Percentiles rank a stretch among this genome's conserved stretches.
Conservation (phyloP, 2,329 filamentous ascomycete genomes). For the Rhynchosporium agropyri region DNA sequence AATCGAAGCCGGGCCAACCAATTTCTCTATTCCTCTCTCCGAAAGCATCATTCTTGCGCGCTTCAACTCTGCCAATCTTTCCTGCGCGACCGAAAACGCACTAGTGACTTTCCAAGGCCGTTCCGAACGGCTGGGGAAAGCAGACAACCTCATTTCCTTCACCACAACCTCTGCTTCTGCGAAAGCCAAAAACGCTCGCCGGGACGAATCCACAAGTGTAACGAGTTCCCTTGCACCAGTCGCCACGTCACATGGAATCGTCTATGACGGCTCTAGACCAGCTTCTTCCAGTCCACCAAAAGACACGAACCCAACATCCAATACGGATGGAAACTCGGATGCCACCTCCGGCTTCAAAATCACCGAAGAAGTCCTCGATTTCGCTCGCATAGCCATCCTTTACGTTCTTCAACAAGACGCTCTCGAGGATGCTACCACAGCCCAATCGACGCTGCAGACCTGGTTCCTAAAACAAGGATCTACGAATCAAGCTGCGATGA, state of each 20-base stretch:
- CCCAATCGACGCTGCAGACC: conserved; percentile 56
- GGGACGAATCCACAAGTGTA: not conserved
- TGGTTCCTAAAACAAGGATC: conserved; percentile 50
- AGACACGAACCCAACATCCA: conserved; percentile 7
- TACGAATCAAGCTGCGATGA: conserved; percentile 33
- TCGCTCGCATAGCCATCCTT: conserved; percentile 63
- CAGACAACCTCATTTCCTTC: conserved; percentile 27
- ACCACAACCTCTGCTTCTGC: conserved; percentile 19
- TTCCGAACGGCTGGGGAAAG: conserved; percentile 31
- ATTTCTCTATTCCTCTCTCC: conserved; percentile 78
- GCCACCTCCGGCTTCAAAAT: conserved; percentile 48
- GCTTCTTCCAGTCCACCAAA: conserved; percentile 10
- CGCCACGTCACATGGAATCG: conserved; percentile 16
- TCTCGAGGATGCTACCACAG: conserved; percentile 53
- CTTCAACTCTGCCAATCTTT: conserved; percentile 74
- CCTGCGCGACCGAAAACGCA: conserved; percentile 83
- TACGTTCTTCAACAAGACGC: conserved; percentile 61
- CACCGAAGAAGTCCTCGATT: conserved; percentile 62
- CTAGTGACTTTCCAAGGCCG: conserved; percentile 78
- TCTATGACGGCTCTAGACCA: conserved; percentile 15
- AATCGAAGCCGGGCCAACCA: conserved; percentile 62
- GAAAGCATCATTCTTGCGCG: conserved; percentile 70
- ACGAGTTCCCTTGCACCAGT: not conserved
- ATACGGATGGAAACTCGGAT: conserved; percentile 14
- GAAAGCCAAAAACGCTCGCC: conserved; percentile 1